Evolutionary conservation across 2,329 filamentous ascomycete genomes (phyloP).

Genomic region (Colletotrichum horii): DNA sequence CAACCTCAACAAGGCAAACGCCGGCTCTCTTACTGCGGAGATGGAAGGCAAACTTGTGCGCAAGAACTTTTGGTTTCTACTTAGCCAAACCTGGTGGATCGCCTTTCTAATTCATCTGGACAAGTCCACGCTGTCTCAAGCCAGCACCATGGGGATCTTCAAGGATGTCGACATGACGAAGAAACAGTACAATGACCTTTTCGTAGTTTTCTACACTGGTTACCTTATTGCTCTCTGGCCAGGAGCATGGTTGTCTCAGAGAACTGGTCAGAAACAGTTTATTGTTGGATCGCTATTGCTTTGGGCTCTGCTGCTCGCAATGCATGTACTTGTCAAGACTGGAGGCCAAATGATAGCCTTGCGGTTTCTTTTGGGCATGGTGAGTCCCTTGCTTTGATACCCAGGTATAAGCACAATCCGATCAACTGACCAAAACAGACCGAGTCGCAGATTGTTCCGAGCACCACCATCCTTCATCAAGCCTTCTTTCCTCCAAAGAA

Average conservation of each 20-base stretch:
- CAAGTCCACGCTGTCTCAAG: constrained; percentile 27
- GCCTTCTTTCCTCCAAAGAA: constrained; percentile 32
- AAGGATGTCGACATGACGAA: constrained; percentile 27
- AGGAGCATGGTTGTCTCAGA: constrained; percentile 25
- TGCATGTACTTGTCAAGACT: constrained; percentile 26
- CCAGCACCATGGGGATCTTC: constrained; percentile 30
- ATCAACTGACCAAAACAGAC: constrained; percentile 18
- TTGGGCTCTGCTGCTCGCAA: constrained; percentile 27
- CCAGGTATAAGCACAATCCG: neutral
- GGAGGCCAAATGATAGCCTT: constrained; percentile 26
- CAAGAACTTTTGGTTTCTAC: constrained; percentile 29
- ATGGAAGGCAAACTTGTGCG: constrained; percentile 13
- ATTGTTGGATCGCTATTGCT: constrained; percentile 25
- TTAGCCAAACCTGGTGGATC: constrained; percentile 22
- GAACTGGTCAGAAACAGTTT: constrained; percentile 28
- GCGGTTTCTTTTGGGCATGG: constrained; percentile 28
- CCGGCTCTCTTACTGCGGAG: constrained; percentile 9
- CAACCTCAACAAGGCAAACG: constrained; percentile 24
- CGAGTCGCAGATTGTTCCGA: constrained; percentile 30
- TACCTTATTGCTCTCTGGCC: constrained; percentile 29
- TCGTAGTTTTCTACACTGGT: constrained; percentile 27
- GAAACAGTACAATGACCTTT: constrained; percentile 26
- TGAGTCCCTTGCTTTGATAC: neutral
- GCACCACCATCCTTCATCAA: constrained; percentile 32
- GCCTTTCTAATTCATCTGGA: constrained; percentile 28